phyloP scores from a whole-genome alignment of 2,329 filamentous ascomycete genomes.

The Stagonosporopsis vannaccii region DNA sequence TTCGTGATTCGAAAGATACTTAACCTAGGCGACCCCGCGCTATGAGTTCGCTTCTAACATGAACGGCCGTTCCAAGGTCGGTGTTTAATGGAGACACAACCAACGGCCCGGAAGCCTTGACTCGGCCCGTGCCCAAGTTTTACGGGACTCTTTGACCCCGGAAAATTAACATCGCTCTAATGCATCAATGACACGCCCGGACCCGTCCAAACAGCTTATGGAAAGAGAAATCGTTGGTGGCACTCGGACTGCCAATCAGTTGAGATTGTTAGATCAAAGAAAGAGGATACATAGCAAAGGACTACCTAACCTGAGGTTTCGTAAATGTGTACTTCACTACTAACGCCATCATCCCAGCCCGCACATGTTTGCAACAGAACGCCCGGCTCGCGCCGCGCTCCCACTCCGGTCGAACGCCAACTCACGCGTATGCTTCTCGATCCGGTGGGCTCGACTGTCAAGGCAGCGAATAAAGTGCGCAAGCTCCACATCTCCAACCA shows the following conservation, averaged over 20 bases:
- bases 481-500: slow-evolving; percentile 37
- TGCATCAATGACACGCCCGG: background rate
- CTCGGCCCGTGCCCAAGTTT: slow-evolving; percentile 3
- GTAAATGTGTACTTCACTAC: background rate
- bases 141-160: background rate
- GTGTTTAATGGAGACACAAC: background rate
- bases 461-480: slow-evolving; percentile 40
- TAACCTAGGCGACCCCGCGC: background rate
- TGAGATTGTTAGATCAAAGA: background rate
- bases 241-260: background rate
- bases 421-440: slow-evolving; percentile 30
- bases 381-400: slow-evolving; percentile 26
- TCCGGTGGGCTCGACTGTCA: slow-evolving; percentile 36
- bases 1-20: background rate
- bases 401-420: slow-evolving; percentile 29
- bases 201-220: background rate
- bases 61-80: background rate
- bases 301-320: background rate
- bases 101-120: background rate
- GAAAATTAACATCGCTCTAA: background rate
- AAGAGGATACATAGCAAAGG: background rate
- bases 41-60: too few species aligned
- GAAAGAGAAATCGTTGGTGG: background rate
- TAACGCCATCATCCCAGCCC: background rate
- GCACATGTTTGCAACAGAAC: slow-evolving; percentile 4